Base-by-base conservation (phyloP, 2,329 filamentous ascomycete genomes). In the Acrocalymma vagum region DNA sequence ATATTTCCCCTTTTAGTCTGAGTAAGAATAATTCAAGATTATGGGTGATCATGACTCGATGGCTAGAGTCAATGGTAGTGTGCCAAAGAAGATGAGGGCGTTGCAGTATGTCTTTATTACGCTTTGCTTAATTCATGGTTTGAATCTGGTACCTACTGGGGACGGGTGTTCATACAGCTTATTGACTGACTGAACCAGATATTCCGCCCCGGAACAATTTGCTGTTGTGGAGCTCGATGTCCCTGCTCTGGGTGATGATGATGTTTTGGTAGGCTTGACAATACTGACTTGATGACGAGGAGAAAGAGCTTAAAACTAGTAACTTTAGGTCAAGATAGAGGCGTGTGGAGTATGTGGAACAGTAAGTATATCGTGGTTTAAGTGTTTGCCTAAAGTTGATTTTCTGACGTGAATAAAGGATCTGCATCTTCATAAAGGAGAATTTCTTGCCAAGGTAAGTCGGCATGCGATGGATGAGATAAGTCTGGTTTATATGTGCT, bases 291-390 rank as follows among this genome's bases (percentile, higher is more conserved):
- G 6, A 23, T 13, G 1, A 15, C 16, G 6, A 23, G n/a, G 4
- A 22, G 8, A 16, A 26, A 49, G 26, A 51, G 14, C 3, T 13
- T 4, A 9, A 11, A 8, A 25, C 23, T 25, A 9, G 23, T n/a
- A 25, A n/a, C 23, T 9, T 25, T 16, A 59, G 57, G 53, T 60
- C 22, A 59, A 58, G 23, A 54, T 60, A 5, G 45, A 53, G 2
- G 57, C 55, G 5, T 60, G 57, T 16, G 57, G 57, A 17, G 53
- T 60, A 13, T 60, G 57, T 29, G 53, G 57, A 10, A 60, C 57
- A 20, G 53, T 54, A 43, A 28, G 49, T 38, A 13, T 8, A 13
- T 22, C 8, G 7, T 23, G 9, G 18, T 2, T 4, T 15, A 5
- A 14, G 3, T 3, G 7, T 13, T 14, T 10, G 13, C 30, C 14